Percentiles rank a stretch among this genome's conserved stretches.
Conservation (phyloP, 106 monocot species). For the Alisma plantagoaquatica region DNA sequence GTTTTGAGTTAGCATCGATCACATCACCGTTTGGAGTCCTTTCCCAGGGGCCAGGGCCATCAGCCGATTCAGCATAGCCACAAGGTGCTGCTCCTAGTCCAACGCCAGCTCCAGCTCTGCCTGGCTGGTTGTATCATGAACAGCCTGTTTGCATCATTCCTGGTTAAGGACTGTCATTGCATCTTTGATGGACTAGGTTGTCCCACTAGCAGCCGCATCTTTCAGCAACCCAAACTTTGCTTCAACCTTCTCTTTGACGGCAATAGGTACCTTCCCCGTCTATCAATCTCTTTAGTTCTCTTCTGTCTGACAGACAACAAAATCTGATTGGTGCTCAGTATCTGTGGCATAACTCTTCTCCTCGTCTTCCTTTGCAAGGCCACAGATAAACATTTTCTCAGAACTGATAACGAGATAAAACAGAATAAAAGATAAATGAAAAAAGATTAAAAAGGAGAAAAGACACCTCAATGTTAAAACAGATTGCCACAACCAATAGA, state of each 20-base stretch:
- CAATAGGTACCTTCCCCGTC: conserved; percentile 4
- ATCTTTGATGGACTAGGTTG: conserved; percentile 6
- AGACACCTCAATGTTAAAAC: no score
- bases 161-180: conserved; percentile 6
- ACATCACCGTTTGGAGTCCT: conserved; percentile 1
- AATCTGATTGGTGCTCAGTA: conserved; percentile 8
- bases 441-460: not conserved
- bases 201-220: not conserved
- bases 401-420: not conserved
- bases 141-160: conserved; percentile 7
- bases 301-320: conserved; percentile 5
- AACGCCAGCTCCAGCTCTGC: not conserved
- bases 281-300: conserved; percentile 4
- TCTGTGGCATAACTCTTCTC: conserved; percentile 10
- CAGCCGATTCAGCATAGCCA: not conserved
- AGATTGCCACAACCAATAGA: no score
- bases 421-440: not conserved
- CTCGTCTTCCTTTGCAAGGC: conserved; percentile 8
- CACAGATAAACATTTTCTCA: not conserved
- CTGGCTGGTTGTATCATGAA: conserved; percentile 7
- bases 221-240: not conserved
- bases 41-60: not conserved
- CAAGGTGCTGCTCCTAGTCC: not conserved
- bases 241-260: conserved; percentile 10
- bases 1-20: conserved; percentile 4